phyloP scores from a whole-genome alignment of 805 yeast species.

The Wickerhamiella sergipiensis region DNA sequence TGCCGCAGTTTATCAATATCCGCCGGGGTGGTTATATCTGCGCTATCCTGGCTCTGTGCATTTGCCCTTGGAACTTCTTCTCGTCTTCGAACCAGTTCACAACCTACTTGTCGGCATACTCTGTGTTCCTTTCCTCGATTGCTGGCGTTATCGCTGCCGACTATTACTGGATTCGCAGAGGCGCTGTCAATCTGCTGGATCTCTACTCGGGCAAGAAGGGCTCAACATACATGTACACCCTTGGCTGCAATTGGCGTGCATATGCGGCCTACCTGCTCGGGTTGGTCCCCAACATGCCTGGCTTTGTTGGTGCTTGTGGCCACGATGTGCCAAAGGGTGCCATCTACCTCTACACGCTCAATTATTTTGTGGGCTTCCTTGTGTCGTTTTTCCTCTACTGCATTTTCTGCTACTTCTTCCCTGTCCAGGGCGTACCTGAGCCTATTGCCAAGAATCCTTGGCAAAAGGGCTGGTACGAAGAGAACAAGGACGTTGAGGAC shows the following conservation, averaged over 20 bases:
- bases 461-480: slow-evolving; percentile 8
- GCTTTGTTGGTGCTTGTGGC: slow-evolving; percentile 70
- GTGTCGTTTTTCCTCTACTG: slow-evolving; percentile 44
- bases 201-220: slow-evolving; percentile 39
- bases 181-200: slow-evolving; percentile 48
- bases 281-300: slow-evolving; percentile 70
- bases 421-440: slow-evolving; percentile 3
- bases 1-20: slow-evolving; percentile 39
- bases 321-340: slow-evolving; percentile 74
- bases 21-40: slow-evolving; percentile 73
- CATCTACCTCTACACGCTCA: slow-evolving; percentile 52
- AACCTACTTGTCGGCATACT: slow-evolving; percentile 65
- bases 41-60: slow-evolving; percentile 53
- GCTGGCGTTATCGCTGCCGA: slow-evolving; percentile 58
- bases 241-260: slow-evolving; percentile 77
- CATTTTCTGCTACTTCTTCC: slow-evolving; percentile 21
- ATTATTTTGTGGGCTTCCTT: slow-evolving; percentile 65
- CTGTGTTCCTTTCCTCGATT: slow-evolving; percentile 70
- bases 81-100: slow-evolving; percentile 61
- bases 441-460: neutral
- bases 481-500: slow-evolving; percentile 7
- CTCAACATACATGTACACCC: slow-evolving; percentile 44
- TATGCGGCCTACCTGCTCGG: slow-evolving; percentile 68
- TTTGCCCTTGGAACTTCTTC: slow-evolving; percentile 76
- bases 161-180: slow-evolving; percentile 61